phyloP scores from a whole-genome alignment of 192 early-diverging fungal species.

The Backusella morwellensis region DNA sequence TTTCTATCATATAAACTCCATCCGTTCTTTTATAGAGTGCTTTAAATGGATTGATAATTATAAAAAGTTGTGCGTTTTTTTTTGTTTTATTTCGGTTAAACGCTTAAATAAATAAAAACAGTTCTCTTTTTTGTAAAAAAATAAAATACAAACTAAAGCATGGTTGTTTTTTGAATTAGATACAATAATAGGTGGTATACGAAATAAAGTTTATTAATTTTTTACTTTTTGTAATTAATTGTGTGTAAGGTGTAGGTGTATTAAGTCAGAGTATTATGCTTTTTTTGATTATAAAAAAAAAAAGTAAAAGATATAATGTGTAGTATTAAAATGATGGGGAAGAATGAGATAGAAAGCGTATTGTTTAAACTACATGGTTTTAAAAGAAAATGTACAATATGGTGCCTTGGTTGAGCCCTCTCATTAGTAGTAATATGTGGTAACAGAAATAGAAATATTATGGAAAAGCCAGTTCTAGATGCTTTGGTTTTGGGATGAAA shows the following conservation, averaged over 20 bases:
- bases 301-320: not conserved
- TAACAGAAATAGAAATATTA: not conserved
- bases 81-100: not conserved
- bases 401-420: not conserved
- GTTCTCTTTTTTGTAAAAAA: not conserved
- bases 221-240: not conserved
- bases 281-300: not conserved
- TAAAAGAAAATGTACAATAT: not conserved
- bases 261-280: not conserved
- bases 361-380: not conserved
- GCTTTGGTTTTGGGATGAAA: not conserved
- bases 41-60: not conserved
- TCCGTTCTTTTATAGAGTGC: too few relatives aligned
- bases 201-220: not conserved
- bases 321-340: not conserved
- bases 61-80: not conserved
- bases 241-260: not conserved
- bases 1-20: too few relatives aligned
- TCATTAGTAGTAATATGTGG: not conserved
- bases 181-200: not conserved
- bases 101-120: not conserved
- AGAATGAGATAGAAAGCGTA: not conserved
- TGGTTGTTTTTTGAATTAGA: not conserved
- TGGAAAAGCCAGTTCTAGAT: not conserved
- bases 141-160: not conserved